Conservation (phyloP, 2,329 filamentous ascomycete species). For the Cladosporium cucumerinum region DNA sequence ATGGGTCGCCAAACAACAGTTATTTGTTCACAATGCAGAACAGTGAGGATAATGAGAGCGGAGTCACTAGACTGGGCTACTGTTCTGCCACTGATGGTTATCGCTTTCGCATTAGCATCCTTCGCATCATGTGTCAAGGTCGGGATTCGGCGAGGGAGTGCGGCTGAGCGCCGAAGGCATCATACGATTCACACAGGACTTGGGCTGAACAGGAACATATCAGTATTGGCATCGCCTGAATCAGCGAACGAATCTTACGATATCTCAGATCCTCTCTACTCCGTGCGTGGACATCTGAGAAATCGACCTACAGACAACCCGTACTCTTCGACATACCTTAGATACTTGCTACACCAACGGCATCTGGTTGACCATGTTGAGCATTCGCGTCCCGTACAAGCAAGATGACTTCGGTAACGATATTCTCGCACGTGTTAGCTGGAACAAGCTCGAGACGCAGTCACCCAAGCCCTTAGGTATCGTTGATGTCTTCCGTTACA, state of each 20-base stretch:
- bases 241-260: neutral
- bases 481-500: neutral
- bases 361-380: conserved; percentile 16
- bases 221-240: neutral
- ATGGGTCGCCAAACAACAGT: neutral
- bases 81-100: neutral
- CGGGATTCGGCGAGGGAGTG: neutral
- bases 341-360: neutral
- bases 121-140: neutral
- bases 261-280: neutral
- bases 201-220: neutral
- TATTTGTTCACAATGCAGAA: neutral
- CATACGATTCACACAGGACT: neutral
- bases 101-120: neutral
- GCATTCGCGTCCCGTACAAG: conserved; percentile 20
- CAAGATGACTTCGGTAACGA: conserved; percentile 19
- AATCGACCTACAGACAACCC: neutral
- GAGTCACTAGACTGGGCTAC: neutral
- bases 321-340: neutral
- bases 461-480: conserved; percentile 18
- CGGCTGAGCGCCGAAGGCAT: neutral
- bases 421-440: conserved; percentile 19
- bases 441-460: conserved; percentile 8
- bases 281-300: neutral
- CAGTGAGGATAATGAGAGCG: neutral